These are phyloP conservation scores for Arachis monticola DNA, from an alignment of 331 rosid species.

Conservation along the genomic window DNA sequence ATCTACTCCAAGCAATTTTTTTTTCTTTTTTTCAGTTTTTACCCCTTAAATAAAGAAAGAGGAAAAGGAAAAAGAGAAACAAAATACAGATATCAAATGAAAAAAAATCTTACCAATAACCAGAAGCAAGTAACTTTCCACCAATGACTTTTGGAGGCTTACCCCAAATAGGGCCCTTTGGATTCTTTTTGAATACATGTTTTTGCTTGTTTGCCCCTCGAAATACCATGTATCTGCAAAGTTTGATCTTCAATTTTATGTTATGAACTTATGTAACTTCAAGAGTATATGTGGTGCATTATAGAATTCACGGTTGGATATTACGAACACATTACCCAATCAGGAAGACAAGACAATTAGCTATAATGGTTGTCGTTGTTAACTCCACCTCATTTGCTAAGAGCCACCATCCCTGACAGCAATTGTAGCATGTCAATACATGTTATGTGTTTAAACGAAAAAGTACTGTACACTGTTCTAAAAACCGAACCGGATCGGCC, in stretches of 20 bases:
- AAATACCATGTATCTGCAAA: constrained; percentile 79
- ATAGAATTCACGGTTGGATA: constrained; percentile 19
- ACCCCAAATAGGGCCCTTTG: constrained; percentile 94
- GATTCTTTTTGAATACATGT: constrained; percentile 84
- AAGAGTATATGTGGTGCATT: constrained; percentile 15
- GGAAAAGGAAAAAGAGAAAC: neutral
- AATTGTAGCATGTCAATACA: constrained; percentile 36
- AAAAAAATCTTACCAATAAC: constrained; percentile 78
- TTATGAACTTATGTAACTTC: neutral
- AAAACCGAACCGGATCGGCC: too few species aligned
- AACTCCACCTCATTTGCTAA: constrained; percentile 73
- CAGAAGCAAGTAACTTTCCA: constrained; percentile 80
- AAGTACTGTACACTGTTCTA: neutral
- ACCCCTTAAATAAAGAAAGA: neutral
- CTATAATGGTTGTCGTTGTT: constrained; percentile 56
- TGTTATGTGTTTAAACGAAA: constrained; percentile 8
- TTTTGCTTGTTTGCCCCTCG: constrained; percentile 99
- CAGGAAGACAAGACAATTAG: constrained; percentile 76
- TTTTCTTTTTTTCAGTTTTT: neutral
- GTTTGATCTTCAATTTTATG: constrained; percentile 16
- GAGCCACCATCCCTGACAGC: constrained; percentile 94
- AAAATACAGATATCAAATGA: constrained; percentile 25
- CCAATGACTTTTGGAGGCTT: constrained; percentile 60
- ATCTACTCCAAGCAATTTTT: neutral
- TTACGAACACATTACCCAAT: constrained; percentile 63